A percentile compares a stretch with the other conserved stretches of the same genome.
phyloP scores from a whole-genome alignment of 2,329 filamentous ascomycete genomes.

The Blastomyces percursus region DNA sequence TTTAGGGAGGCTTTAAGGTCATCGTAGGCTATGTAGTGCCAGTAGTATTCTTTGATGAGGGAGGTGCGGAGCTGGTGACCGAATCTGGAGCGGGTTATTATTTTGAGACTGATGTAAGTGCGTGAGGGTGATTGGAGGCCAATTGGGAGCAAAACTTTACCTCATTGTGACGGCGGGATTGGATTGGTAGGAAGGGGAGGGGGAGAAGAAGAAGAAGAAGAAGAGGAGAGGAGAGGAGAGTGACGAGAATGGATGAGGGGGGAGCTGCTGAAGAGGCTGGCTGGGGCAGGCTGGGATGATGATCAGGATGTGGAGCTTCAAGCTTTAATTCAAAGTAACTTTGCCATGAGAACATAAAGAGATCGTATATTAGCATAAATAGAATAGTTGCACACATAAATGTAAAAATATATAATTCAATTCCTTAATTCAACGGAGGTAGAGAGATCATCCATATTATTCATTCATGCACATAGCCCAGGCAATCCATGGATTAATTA shows the following conservation, averaged over 20 bases:
- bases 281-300: background rate
- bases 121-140: background rate
- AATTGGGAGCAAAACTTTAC: background rate
- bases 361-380: too few species aligned
- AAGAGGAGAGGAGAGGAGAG: background rate
- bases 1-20: conserved; percentile 81
- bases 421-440: too few species aligned
- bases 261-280: background rate
- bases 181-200: background rate
- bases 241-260: too few species aligned
- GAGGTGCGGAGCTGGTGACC: conserved; percentile 94
- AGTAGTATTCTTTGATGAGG: conserved; percentile 92
- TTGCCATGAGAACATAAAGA: too few species aligned
- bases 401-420: too few species aligned
- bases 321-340: background rate
- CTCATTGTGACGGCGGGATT: background rate
- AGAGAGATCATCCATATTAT: too few species aligned
- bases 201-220: background rate
- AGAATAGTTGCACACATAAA: too few species aligned
- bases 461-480: too few species aligned
- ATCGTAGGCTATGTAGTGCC: conserved; percentile 98
- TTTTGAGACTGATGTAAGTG: background rate
- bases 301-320: background rate
- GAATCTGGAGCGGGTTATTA: conserved; percentile 49
- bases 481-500: too few species aligned